Evolutionary conservation across 2,329 filamentous ascomycete genomes (phyloP), one percentile per base, ranked within the genome.

Genomic region (Scopulariopsis brevicaulis): DNA sequence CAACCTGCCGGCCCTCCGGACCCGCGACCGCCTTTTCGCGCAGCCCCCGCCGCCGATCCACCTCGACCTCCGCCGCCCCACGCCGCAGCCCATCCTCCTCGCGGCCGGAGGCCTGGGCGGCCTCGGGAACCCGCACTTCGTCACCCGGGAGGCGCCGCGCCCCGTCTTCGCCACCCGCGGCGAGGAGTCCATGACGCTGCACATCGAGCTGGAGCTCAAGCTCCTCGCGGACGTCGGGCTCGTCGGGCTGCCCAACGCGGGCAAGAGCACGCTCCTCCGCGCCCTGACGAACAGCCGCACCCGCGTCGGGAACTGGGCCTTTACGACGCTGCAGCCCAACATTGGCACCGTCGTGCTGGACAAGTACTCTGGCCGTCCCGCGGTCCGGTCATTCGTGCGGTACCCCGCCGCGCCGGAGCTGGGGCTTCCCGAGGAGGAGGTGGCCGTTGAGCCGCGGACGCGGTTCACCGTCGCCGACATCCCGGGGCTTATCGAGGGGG

Each of bases 291-390:
- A 92, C 69, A 95, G 89, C 68, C 86, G 91, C 60, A 90, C 94
- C 1, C 83, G 94, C 46, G 85, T 99, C 34, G 94, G 94, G 48
- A 86, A 89, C 69, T 99, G 94, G 94, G 93, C 91, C 11, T 99
- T 99, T 70, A 99, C 94, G 3, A 99, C 94, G 0, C 78, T 99
- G 10, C 87, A 92, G 64, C 94, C 94, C 2, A 96, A 96, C 64
- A 95, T 99, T 58, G 94, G 94, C 55, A 99, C 94, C 0, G 90
- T 99, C 7, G 87, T 97, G 15, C 81, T 99, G 12, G 94, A 99
- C 70, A 83, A 92, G 68, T 83, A 94, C 73, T 85, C 84, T 59
- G 90, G 92, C 2, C 83, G 89, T 0, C 90, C 91, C 1, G 58
- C 74, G 6, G 70, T 80, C 53, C 71, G 69, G 51, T 73, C 71